These are phyloP conservation scores for Monosporascus sp. DNA, from an alignment of 2,329 filamentous ascomycete species.

Conservation along the genomic window DNA sequence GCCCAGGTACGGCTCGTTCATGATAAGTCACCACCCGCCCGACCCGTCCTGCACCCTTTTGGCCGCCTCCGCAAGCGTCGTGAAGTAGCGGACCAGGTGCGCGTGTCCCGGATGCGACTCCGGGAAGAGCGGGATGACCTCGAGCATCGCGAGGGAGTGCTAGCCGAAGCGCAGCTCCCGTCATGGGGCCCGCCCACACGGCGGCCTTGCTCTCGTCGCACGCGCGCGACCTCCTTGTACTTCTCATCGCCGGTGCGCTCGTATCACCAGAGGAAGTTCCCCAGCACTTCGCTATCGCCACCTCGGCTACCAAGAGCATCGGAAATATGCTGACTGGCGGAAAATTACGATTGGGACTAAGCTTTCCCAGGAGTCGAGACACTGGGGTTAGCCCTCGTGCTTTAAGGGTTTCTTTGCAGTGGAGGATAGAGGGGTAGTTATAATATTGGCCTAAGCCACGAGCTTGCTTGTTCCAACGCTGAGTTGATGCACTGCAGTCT, in stretches of 20 bases:
- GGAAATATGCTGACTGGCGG: background rate
- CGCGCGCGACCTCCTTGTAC: constrained; percentile 38
- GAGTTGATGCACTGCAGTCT: no score
- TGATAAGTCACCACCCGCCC: constrained; percentile 54
- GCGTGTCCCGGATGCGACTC: constrained; percentile 28
- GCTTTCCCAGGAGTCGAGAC: no score
- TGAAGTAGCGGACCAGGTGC: constrained; percentile 33
- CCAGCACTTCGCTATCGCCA: no score
- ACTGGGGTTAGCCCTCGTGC: no score
- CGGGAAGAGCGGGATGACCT: constrained; percentile 38
- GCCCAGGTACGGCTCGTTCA: constrained; percentile 42
- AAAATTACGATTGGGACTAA: background rate
- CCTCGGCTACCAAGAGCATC: background rate
- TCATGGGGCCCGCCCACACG: constrained; percentile 40
- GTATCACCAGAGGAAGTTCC: constrained; percentile 36
- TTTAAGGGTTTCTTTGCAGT: no score
- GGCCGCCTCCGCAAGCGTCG: constrained; percentile 34
- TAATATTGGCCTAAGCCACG: no score
- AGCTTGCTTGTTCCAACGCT: no score
- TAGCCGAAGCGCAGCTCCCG: constrained; percentile 42
- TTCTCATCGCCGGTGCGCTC: constrained; percentile 35
- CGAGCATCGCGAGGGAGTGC: constrained; percentile 42
- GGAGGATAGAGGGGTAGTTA: no score
- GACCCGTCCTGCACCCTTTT: constrained; percentile 34
- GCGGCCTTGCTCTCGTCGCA: constrained; percentile 44